Evolutionary conservation across 495 filamentous ascomycete species (phyloP).

Genomic region (Penicillium tannophilum): DNA sequence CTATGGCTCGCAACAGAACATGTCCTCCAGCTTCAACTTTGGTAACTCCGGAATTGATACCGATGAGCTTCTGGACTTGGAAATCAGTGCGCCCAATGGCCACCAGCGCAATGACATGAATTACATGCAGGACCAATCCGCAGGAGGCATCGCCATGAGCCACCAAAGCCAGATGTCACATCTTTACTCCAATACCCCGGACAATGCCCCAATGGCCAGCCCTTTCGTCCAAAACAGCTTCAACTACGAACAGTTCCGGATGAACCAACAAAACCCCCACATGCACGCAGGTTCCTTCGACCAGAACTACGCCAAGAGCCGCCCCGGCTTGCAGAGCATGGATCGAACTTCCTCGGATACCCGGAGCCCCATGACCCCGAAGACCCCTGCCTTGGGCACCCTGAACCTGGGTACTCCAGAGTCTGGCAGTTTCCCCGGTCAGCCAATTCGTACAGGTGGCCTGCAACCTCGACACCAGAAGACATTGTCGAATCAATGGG

Average conservation of each 20-base stretch:
- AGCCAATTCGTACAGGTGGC: slow-evolving; percentile 67
- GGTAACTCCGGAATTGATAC: slow-evolving; percentile 58
- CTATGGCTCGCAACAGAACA: slow-evolving; percentile 52
- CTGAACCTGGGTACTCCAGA: slow-evolving; percentile 64
- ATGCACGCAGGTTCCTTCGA: slow-evolving; percentile 54
- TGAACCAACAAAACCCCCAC: slow-evolving; percentile 60
- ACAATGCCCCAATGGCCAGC: slow-evolving; percentile 83
- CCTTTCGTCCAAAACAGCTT: slow-evolving; percentile 77
- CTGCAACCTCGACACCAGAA: slow-evolving; percentile 73
- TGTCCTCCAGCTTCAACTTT: slow-evolving; percentile 55
- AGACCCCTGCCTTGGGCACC: slow-evolving; percentile 63
- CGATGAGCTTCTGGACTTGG: slow-evolving; percentile 55
- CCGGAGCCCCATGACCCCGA: slow-evolving; percentile 78
- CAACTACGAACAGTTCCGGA: slow-evolving; percentile 67
- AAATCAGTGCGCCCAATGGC: slow-evolving; percentile 51
- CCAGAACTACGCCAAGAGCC: slow-evolving; percentile 53
- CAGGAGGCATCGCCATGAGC: slow-evolving; percentile 48
- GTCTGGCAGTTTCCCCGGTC: slow-evolving; percentile 68
- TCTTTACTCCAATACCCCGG: slow-evolving; percentile 82
- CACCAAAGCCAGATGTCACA: slow-evolving; percentile 63
- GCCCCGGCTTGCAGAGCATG: slow-evolving; percentile 63
- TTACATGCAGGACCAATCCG: slow-evolving; percentile 50
- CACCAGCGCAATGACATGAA: slow-evolving; percentile 43
- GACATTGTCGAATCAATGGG: slow-evolving; percentile 79
- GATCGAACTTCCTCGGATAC: slow-evolving; percentile 69